A percentile compares a stretch with the other conserved stretches of the same genome.
phyloP scores from a whole-genome alignment of 164 flowering plant species.

The Umbilicus rupestris region DNA sequence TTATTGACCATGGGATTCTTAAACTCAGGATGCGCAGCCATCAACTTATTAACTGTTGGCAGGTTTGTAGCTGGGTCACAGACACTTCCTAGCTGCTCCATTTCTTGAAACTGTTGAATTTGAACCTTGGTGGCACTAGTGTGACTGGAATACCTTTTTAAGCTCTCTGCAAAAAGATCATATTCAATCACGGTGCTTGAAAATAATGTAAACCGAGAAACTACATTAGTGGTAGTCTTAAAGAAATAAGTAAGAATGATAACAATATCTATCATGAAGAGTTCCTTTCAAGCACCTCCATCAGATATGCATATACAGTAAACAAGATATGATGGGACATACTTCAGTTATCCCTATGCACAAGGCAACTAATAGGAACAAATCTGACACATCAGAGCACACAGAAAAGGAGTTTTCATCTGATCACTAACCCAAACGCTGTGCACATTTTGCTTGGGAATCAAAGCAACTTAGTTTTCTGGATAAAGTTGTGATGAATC shows the following conservation, averaged over 20 bases:
- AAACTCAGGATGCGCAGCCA: constrained; percentile 58
- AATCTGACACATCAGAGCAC: background rate
- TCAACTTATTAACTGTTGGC: constrained; percentile 46
- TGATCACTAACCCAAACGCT: background rate
- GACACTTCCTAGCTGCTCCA: constrained; percentile 51
- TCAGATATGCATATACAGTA: background rate
- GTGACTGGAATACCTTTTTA: constrained; percentile 72
- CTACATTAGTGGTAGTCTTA: too few relatives aligned
- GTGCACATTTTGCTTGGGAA: background rate
- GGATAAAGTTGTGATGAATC: background rate
- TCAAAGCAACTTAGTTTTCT: background rate
- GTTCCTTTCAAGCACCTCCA: background rate
- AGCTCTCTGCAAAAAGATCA: constrained; percentile 53
- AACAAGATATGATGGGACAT: background rate
- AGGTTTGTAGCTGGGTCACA: constrained; percentile 62
- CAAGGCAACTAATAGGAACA: background rate
- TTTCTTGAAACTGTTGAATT: constrained; percentile 72
- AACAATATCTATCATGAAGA: background rate
- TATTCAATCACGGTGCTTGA: background rate
- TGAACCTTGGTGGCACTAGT: constrained; percentile 40
- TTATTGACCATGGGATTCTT: constrained; percentile 37
- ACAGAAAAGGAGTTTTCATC: background rate
- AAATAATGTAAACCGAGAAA: background rate
- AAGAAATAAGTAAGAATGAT: background rate
- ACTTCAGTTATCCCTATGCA: background rate